Evolutionary conservation across 2,329 filamentous ascomycete species (phyloP).

Genomic region (Aspergillus cejpii): DNA sequence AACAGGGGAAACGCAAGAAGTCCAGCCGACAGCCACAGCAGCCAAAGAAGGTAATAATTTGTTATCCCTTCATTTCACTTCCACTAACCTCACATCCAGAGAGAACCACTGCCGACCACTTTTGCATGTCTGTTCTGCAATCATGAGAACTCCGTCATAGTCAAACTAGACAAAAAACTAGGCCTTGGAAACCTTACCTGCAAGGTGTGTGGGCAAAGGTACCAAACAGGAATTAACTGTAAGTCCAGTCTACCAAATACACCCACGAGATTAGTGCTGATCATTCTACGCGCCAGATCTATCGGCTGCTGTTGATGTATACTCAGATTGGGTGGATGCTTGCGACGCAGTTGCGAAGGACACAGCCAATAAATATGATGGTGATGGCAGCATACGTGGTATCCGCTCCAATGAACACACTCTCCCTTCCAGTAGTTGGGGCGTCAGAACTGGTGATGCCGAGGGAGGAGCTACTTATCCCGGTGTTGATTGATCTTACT

Average conservation of each 20-base stretch:
- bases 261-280: not conserved
- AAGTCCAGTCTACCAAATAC: slow-evolving; percentile 28
- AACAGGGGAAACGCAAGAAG: slow-evolving; percentile 84
- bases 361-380: slow-evolving; percentile 39
- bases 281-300: slow-evolving; percentile 55
- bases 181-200: slow-evolving; percentile 80
- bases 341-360: slow-evolving; percentile 66
- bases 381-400: slow-evolving; percentile 11
- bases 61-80: not conserved
- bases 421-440: slow-evolving; percentile 16
- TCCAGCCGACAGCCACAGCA: slow-evolving; percentile 73
- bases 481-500: slow-evolving; percentile 27
- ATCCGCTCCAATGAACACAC: slow-evolving; percentile 15
- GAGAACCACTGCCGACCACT: slow-evolving; percentile 54
- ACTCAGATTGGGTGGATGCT: slow-evolving; percentile 98
- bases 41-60: slow-evolving; percentile 64
- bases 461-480: slow-evolving; percentile 18
- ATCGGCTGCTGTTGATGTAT: slow-evolving; percentile 87
- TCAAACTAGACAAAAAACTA: slow-evolving; percentile 90
- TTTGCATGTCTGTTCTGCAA: slow-evolving; percentile 99
- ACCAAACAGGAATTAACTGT: slow-evolving; percentile 93
- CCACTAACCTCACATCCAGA: slow-evolving; percentile 22
- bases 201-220: slow-evolving; percentile 88
- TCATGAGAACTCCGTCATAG: slow-evolving; percentile 83
- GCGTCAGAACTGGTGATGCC: slow-evolving; percentile 12